Base-by-base conservation (phyloP, 176 grass and related monocot species). In the Luzula sylvatica region DNA sequence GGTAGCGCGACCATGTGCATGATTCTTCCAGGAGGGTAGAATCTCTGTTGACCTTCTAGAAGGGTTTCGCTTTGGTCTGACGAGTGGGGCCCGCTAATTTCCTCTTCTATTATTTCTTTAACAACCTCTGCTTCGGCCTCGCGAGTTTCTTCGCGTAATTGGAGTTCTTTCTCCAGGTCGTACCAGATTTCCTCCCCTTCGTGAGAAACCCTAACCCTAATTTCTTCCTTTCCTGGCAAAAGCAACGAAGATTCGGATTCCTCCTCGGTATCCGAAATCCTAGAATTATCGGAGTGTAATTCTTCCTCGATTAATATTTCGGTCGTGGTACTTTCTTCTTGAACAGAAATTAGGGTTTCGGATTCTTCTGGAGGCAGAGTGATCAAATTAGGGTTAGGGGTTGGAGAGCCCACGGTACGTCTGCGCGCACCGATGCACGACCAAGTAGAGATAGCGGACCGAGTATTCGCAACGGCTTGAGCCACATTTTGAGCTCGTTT, bases 1-100 rank as follows among this genome's bases (percentile, higher is more conserved):
- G 81, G 90, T 71, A 89, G 59, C 7, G 55, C 65, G 23, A 96
- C 84, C 84, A 96, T 96, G 59, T 96, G 90, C 90, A 96, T 89
- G 26, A 96, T 89, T 60, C 78, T 76, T 14, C 90, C 90, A 3
- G 90, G 90, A 8, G 90, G 90, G 52, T 96, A 96, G 77, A 96
- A 96, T 46, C 88, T 78, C 25, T 63, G 58, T 40, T 63, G 58
- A 4, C 58, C 58, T 47, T 63, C 58, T 32, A 44, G 58, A 48
- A 63, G 58, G 7, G 41, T 63, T 44, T 89, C 84, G 40, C 65
- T 70, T 26, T 67, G 67, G 43, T 81, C 73, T 45, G 69, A 75
- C 24, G 77, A 70, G 15, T 67, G 70, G 8, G 80, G 56, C 49
- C 80, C 66, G 49, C 69, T 80, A 20, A 50, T 53, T 56, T 66